Percentiles rank a stretch among this genome's conserved stretches.
Evolutionary conservation across 805 yeast genomes (phyloP).

Genomic region (Kregervanrija fluxuum): DNA sequence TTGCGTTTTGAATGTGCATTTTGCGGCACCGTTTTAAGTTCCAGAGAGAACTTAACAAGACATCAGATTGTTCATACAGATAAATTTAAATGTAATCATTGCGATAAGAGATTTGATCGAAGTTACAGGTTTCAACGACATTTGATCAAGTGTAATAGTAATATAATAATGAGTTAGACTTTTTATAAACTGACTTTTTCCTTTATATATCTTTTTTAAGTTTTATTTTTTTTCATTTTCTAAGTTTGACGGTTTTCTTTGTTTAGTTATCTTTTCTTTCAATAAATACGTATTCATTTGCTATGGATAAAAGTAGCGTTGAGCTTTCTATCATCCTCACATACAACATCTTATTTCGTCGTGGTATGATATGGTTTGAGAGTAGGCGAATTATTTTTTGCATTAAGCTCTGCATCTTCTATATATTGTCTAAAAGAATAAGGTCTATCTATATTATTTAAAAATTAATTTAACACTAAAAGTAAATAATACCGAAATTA

Average conservation of each 20-base stretch:
- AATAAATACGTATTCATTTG: no score
- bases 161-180: neutral
- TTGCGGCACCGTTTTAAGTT: constrained; percentile 17
- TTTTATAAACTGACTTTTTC: neutral
- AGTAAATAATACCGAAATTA: no score
- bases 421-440: no score
- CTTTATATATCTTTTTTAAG: no score
- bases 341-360: no score
- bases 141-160: constrained; percentile 12
- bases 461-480: no score
- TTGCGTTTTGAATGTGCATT: constrained; percentile 14
- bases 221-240: neutral
- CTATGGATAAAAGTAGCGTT: no score
- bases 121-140: constrained; percentile 20
- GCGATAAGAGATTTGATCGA: constrained; percentile 22
- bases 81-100: constrained; percentile 17
- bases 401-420: no score
- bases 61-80: constrained; percentile 24
- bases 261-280: neutral
- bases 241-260: neutral
- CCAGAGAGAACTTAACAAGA: constrained; percentile 23
- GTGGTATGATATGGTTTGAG: no score
- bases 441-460: no score
- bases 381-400: no score
- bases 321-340: no score